Evolutionary conservation across 768 basidiomycete species (phyloP), one percentile per base, ranked within the genome.

Genomic region (Boletus sensibilis): DNA sequence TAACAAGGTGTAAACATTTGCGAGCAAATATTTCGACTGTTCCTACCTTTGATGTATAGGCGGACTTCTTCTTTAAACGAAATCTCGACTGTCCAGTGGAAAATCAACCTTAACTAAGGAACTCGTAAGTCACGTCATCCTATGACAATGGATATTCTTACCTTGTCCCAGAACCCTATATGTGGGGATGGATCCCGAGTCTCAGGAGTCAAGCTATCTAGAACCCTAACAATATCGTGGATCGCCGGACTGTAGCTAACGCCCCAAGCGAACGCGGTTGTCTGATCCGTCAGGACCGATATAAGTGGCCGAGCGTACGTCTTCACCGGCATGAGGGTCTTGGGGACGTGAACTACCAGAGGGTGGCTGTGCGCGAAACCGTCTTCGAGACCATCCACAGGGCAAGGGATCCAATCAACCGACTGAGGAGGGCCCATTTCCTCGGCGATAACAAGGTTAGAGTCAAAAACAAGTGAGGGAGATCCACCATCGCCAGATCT

Each of bases 91-190:
- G 78, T 86, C 92, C 94, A 95, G 69, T 97, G 95, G 58, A 95
- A 80, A 21, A 92, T 78, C 12, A 94, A 76, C 27, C 90, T 80
- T 63, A 94, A 68, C 88, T 90, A 41, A 54, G 31, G 20, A 50
- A 41, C 35, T 7, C 7, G 13, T 71, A 21, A 63, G 52, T 27
- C 21, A 52, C 9, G 18, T 20, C 35, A 42, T n/a, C 7, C 20
- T 35, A 21, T 34, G 16, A 38, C 29, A 18, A 43, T 11, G 12
- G 37, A 14, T 35, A 64, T 56, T 57, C 77, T 63, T 56, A 89
- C 86, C 80, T 97, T 98, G 70, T 98, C 95, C 95, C 95, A 97
- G 69, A 97, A 96, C 8, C 94, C 95, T 58, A 96, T 66, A 11
- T 82, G 79, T 13, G 92, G 89, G 2, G 93, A 95, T 21, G 83